These are phyloP conservation scores for Botrytis paeoniae DNA, from an alignment of 2,329 filamentous ascomycete genomes.

Conservation along the genomic window DNA sequence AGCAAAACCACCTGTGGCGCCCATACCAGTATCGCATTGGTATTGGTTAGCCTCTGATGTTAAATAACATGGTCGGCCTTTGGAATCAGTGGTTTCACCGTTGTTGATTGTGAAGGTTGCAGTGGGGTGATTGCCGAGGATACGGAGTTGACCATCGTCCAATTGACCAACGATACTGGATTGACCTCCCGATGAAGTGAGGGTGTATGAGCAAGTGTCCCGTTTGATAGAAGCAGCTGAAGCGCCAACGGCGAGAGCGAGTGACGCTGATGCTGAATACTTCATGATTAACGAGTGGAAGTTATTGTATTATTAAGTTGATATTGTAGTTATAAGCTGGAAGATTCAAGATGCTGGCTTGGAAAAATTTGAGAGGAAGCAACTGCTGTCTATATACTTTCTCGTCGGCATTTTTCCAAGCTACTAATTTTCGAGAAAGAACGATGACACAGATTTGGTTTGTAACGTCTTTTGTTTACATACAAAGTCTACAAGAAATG, in stretches of 20 bases:
- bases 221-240: not conserved
- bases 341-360: not conserved
- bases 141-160: conserved; percentile 58
- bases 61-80: conserved; percentile 56
- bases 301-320: not conserved
- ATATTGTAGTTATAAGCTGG: not conserved
- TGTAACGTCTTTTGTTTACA: not conserved
- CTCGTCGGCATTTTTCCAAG: not conserved
- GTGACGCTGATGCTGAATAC: conserved; percentile 6
- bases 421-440: not conserved
- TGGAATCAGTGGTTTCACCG: conserved; percentile 53
- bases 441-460: not conserved
- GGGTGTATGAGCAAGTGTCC: conserved; percentile 48
- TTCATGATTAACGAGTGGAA: conserved; percentile 12
- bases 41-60: conserved; percentile 27
- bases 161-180: conserved; percentile 59
- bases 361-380: not conserved
- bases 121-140: conserved; percentile 48
- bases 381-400: conserved; percentile 6
- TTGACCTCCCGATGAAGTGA: conserved; percentile 48
- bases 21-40: conserved; percentile 50
- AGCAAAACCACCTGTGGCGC: conserved; percentile 53
- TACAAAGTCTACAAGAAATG: not conserved
- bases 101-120: conserved; percentile 55
- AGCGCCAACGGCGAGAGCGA: not conserved